Conservation (phyloP, 192 early-diverging fungal genomes). For the Geosiphon pyriformis region DNA sequence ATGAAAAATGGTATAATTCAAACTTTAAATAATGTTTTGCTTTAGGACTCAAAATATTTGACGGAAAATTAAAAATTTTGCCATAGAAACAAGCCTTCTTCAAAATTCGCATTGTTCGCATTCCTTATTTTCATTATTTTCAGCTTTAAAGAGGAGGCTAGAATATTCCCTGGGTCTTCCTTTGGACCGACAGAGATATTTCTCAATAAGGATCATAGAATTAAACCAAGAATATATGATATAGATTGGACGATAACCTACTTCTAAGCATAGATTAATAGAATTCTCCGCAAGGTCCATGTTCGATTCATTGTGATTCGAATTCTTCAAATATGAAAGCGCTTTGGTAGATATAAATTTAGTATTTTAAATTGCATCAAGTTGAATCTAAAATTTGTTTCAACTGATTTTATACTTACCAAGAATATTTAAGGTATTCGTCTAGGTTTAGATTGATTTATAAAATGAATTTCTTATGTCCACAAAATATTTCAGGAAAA, state of each 20-base stretch:
- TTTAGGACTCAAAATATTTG: no score
- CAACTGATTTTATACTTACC: slow-evolving; percentile 6
- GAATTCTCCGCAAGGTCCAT: slow-evolving; percentile 17
- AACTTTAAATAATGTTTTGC: no score
- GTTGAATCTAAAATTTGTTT: neutral
- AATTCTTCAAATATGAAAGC: slow-evolving; percentile 17
- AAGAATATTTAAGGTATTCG: slow-evolving; percentile 12
- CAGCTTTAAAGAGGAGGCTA: slow-evolving; percentile 15
- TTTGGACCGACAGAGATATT: neutral
- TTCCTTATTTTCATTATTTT: slow-evolving; percentile 17
- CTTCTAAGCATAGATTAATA: slow-evolving; percentile 20
- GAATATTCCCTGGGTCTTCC: slow-evolving; percentile 14
- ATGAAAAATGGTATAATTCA: no score
- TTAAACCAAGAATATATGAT: neutral
- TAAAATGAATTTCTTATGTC: no score
- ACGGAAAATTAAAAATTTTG: no score
- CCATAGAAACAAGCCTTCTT: slow-evolving; percentile 7
- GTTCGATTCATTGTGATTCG: slow-evolving; percentile 13
- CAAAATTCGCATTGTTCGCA: neutral
- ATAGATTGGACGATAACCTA: no score
- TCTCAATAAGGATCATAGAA: neutral
- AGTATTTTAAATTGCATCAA: neutral
- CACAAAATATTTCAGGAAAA: no score
- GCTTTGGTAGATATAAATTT: neutral
- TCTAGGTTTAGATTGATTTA: slow-evolving; percentile 9